Evolutionary conservation across 164 flowering plant species (phyloP).

Genomic region (Vitis vinifera): ASM3070453v1 NC_081805.1:7115501-7116000

Average conservation of each 20-base stretch:
- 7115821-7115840: background rate
- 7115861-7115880: background rate
- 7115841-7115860: background rate
- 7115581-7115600: background rate
- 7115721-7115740: too few species aligned
- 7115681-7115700: background rate
- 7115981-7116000: slow-evolving; percentile 87
- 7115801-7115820: background rate
- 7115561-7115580: background rate
- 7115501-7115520: slow-evolving; percentile 70
- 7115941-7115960: background rate
- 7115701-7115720: background rate
- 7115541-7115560: slow-evolving; percentile 66
- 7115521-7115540: slow-evolving; percentile 75
- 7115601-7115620: background rate
- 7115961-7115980: slow-evolving; percentile 42
- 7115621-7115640: background rate
- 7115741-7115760: too few species aligned
- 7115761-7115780: background rate
- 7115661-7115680: background rate
- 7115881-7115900: background rate
- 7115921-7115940: background rate
- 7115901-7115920: background rate
- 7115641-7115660: background rate
- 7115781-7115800: background rate